Base-by-base conservation (phyloP, 139 green algal species). In the Chlamydomonas sp. region DNA sequence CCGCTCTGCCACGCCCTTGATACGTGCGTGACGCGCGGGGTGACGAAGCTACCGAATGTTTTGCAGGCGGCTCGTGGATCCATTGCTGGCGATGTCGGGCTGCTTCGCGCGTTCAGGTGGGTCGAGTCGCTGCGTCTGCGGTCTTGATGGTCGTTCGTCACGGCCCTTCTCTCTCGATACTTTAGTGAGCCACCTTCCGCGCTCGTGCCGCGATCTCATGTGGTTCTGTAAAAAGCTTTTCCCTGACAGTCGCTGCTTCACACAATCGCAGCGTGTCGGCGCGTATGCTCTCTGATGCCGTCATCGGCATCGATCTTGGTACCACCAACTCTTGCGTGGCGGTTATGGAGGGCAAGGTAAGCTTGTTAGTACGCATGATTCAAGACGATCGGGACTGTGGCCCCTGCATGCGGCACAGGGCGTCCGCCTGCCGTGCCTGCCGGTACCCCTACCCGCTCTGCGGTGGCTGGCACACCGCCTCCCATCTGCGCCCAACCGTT, bases 261-360 rank as follows among this genome's bases (percentile, higher is more conserved):
- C 9, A 49, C 31, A 49, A 69, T 31, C 78, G 76, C 89, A 95
- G 93, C 76, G 92, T 93, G 8, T 95, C 92, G 59, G 76, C 79
- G 9, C 71, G 86, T 5, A 18, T 86, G n/a, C 81, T 83, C 15
- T 91, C 90, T 1, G 89, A 97, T 83, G 98, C 99, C 79, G 97
- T 99, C 63, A 99, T 99, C 79, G 98, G 98, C 78, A 99, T 99
- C 88, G 98, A 99, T 91, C 89, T 99, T 79, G 98, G 98, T 7
- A 99, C 98, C 79, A 99, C 98, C 77, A 99, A 99, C 94, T 99
- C 97, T 10, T 99, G 98, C 89, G 98, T 99, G 59, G 97, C 98
- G 68, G 97, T 99, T 14, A 99, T 99, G 98, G 98, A 99, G 92
- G 97, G 97, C 90, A 99, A 99, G 95, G 96, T 98, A 62, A 10